Evolutionary conservation across 1,284 basidiomycete genomes (phyloP), one percentile per base, ranked within the genome.

Genomic region (Kalmanozyma brasiliensis): DNA sequence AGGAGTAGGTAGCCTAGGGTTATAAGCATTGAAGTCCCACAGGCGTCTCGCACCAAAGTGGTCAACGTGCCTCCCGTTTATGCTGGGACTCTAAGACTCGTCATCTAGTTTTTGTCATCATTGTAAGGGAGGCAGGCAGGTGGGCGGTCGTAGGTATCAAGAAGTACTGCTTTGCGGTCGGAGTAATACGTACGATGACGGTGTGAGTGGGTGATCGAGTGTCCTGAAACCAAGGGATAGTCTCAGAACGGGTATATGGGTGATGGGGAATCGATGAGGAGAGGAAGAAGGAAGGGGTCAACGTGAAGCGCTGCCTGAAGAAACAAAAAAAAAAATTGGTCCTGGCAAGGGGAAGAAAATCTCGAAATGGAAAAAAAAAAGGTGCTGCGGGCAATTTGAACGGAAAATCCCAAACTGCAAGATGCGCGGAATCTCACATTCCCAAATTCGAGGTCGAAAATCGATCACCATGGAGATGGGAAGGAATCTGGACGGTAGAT

Each of bases 41-140:
- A 55, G 52, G 57, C 62, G 58, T 55, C 56, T 52, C 46, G 47
- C 60, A 63, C 46, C 61, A 33, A 58, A 32, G 46, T 48, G 53
- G 23, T 51, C 49, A 32, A 65, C 68, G 63, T 65, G 62, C 62
- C 56, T 64, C 65, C 57, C 59, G 63, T 49, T 52, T 53, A 52
- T 33, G 53, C 37, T 49, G 63, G 62, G 56, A 55, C 49, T 49
- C 74, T 77, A 73, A 77, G 73, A 70, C 74, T 77, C 74, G 74
- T 77, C 74, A 77, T 77, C 74, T 77, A 77, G 67, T 69, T 47
- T 57, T 53, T 55, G 33, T 76, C 74, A 74, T 77, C 73, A 63
- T 72, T 53, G 30, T 51, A 34, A 36, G 23, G 26, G 29, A 16
- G 26, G 37, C 13, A 37, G 22, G 34, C 30, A 11, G 36, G 40